Base-by-base conservation (phyloP, 371 early-diverging fungal genomes). In the Chytridium lagenaria region DNA sequence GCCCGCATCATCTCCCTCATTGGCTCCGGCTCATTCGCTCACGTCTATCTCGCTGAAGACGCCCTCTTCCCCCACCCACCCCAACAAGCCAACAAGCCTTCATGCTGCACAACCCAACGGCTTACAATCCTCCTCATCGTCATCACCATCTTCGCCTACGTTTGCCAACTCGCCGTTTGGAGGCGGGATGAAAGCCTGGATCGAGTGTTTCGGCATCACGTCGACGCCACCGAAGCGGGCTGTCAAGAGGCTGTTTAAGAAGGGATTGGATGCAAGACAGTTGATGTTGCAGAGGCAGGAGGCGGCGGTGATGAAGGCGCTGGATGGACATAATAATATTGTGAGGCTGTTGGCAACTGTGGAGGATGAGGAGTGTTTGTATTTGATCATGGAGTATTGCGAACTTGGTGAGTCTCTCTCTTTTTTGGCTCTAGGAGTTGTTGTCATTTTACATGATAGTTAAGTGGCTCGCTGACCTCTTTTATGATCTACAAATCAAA, bases 341-440 rank as follows among this genome's bases (percentile, higher is more conserved):
- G 84, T 94, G 22, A 77, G 81, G 31, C 83, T 94, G 72, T 85
- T 90, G 65, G 88, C 89, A 75, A 85, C 88, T 64, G 89, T 94
- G 37, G 89, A 90, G 74, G 88, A 89, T n/a, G 76, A 82, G 30
- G 81, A 89, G 36, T 89, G 84, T 78, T 81, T 91, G 22, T 94
- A 91, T 76, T 80, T 94, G 69, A 85, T 94, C 22, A 84, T 95
- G 80, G 95, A 94, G 80, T 91, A 90, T 70, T 80, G 77, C 55
- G 77, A 76, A 59, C 69, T 75, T 50, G 75, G 75, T 75, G 90
- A 90, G 33, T 92, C 90, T 79, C 80, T 92, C 15, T 93, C 89
- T 77, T 83, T 87, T 44, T 83, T n/a, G n/a, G n/a, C n/a, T n/a
- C n/a, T n/a, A n/a, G n/a, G n/a, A n/a, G n/a, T n/a, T n/a, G n/a